These are phyloP conservation scores for Fusarium sulawesiense DNA, from an alignment of 2,329 filamentous ascomycete genomes.

Conservation along the genomic window DNA sequence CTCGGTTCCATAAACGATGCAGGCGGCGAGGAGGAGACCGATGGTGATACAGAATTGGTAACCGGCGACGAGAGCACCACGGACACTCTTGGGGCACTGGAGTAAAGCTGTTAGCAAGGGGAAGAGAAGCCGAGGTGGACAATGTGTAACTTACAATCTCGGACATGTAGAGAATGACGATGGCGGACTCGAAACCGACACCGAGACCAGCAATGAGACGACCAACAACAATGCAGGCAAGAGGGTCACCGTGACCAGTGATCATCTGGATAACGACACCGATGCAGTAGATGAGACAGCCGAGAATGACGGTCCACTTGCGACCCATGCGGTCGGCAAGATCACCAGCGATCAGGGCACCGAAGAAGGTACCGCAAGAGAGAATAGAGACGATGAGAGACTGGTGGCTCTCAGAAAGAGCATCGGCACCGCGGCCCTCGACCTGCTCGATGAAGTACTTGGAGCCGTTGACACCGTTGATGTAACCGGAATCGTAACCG, in stretches of 20 bases:
- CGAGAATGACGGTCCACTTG: constrained; percentile 76
- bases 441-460: constrained; percentile 64
- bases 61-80: constrained; percentile 38
- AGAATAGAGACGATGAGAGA: constrained; percentile 79
- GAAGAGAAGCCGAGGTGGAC: constrained; percentile 70
- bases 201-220: constrained; percentile 40
- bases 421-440: constrained; percentile 53
- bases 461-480: constrained; percentile 71
- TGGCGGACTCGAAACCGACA: constrained; percentile 42
- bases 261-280: constrained; percentile 63
- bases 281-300: constrained; percentile 76
- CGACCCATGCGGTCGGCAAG: constrained; percentile 80
- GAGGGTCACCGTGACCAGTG: constrained; percentile 36
- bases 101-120: constrained; percentile 4
- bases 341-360: constrained; percentile 81
- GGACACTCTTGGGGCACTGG: constrained; percentile 38
- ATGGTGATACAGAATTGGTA: constrained; percentile 43
- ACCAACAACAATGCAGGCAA: constrained; percentile 38
- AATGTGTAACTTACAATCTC: constrained; percentile 56
- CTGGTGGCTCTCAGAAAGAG: constrained; percentile 56
- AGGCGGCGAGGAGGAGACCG: constrained; percentile 35
- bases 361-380: constrained; percentile 81
- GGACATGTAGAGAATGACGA: constrained; percentile 43
- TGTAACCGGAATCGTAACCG: constrained; percentile 83
- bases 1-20: constrained; percentile 37